Evolutionary conservation across 1,284 basidiomycete species (phyloP).

Genomic region (Xanthoconium separans): DNA sequence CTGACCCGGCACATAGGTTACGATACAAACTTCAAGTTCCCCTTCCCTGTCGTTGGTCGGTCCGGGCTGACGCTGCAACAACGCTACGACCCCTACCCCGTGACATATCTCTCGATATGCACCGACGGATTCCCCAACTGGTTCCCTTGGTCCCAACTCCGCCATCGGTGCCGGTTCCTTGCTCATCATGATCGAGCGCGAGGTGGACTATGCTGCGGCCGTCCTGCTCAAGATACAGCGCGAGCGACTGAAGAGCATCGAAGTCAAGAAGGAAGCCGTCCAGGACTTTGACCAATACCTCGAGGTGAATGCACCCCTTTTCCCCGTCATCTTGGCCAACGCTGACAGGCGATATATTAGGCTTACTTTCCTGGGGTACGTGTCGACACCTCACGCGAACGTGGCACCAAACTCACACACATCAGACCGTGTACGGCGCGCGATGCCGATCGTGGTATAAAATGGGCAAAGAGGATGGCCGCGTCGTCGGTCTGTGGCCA

Average conservation of each 20-base stretch:
- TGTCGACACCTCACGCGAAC: background rate
- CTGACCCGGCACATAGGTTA: constrained; percentile 36
- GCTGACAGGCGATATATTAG: constrained; percentile 23
- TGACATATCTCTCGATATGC: constrained; percentile 46
- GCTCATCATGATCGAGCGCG: constrained; percentile 51
- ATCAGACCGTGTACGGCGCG: constrained; percentile 56
- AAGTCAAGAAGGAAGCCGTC: constrained; percentile 55
- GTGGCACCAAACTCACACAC: background rate
- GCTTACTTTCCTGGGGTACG: constrained; percentile 49
- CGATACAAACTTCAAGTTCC: constrained; percentile 50
- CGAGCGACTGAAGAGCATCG: constrained; percentile 58
- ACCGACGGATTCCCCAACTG: constrained; percentile 63
- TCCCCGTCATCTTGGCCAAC: background rate
- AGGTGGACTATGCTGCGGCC: constrained; percentile 53
- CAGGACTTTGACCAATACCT: constrained; percentile 58
- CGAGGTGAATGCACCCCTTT: constrained; percentile 33
- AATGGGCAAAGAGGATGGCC: constrained; percentile 55
- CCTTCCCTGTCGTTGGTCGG: constrained; percentile 52
- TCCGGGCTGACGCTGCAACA: constrained; percentile 47
- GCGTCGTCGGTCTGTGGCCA: constrained; percentile 59
- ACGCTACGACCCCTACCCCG: constrained; percentile 52
- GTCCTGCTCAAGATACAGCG: constrained; percentile 58
- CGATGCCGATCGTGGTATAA: constrained; percentile 71
- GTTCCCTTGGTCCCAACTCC: constrained; percentile 55
- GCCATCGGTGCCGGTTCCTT: constrained; percentile 27